Base-by-base conservation (phyloP, 306 rosid species). In the Erythrophleum fordii region DNA sequence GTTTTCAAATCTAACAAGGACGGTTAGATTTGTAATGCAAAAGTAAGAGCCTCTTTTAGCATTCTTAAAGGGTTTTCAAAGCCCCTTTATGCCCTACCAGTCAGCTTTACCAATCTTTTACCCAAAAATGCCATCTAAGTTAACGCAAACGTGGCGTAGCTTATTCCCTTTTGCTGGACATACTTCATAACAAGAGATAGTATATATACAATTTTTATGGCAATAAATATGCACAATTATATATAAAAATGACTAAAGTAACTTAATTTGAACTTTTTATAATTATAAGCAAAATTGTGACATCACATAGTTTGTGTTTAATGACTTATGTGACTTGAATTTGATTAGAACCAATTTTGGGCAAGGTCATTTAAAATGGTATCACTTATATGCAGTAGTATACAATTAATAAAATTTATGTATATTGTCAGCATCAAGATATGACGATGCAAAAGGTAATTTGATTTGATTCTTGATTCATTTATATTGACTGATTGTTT, bases 11-110 rank as follows among this genome's bases (percentile, higher is more conserved):
- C 61, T 66, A 64, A 67, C 8, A 80, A 49, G 67, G 83, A 75
- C 72, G 64, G 81, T 86, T 78, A 71, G 78, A 81, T 49, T 62
- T 25, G 77, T 78, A 77, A 81, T 82, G 86, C 80, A 81, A 81
- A 85, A 80, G 82, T 28, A 78, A 86, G 70, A 82, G 55, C 75
- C 65, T 65, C 77, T 85, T 85, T 72, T 77, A 77, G 79, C 78
- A 79, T 76, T 77, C 16, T 64, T 68, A 68, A 80, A 78, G 59
- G 82, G 20, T 76, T 64, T 53, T 41, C 61, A 67, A 83, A 76
- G 70, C 77, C 56, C 65, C 69, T 81, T 75, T 81, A 68, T 56
- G 26, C 78, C 56, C 67, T 74, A 39, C 53, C n/a, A n/a, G n/a
- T n/a, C 87, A 5, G 42, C 72, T 72, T 73, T 41, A 53, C 39